Conservation (phyloP, 176 grass and related monocot species). For the Stipa capillata region DNA sequence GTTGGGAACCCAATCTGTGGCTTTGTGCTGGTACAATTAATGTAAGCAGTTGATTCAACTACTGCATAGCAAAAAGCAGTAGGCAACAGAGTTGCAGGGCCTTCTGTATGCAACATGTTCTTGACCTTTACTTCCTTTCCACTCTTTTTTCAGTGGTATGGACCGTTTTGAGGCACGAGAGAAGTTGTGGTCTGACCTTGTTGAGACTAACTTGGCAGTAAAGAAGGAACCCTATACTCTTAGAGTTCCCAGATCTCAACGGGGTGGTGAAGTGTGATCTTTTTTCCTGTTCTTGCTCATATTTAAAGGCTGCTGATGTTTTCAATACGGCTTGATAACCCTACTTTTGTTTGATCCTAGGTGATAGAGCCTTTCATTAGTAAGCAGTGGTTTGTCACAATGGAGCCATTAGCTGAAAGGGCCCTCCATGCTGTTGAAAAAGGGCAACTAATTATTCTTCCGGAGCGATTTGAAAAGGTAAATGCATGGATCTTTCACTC, state of each 20-base stretch:
- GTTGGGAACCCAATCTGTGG: not conserved
- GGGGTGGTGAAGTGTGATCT: constrained; percentile 81
- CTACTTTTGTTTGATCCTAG: constrained; percentile 38
- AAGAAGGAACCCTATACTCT: constrained; percentile 78
- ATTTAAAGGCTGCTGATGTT: too few species aligned
- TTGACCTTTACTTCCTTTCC: constrained; percentile 3
- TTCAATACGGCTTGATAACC: too few species aligned
- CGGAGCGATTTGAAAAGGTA: too few species aligned
- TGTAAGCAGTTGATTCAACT: not conserved
- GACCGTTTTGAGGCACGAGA: too few species aligned
- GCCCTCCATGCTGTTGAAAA: too few species aligned
- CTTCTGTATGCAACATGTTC: not conserved
- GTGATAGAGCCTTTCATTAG: constrained; percentile 89
- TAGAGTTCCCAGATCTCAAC: constrained; percentile 86
- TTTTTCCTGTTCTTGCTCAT: constrained; percentile 26
- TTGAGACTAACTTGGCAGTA: constrained; percentile 67
- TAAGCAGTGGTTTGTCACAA: constrained; percentile 94
- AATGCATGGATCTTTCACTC: too few species aligned
- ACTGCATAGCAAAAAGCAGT: not conserved
- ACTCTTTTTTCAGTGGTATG: constrained; percentile 43
- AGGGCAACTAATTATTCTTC: too few species aligned
- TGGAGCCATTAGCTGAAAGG: constrained; percentile 88
- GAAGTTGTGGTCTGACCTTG: too few species aligned
- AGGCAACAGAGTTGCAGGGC: not conserved
- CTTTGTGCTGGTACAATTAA: not conserved